These are phyloP conservation scores for Penicillium hordei DNA, from an alignment of 2,329 filamentous ascomycete genomes.

Conservation along the genomic window DNA sequence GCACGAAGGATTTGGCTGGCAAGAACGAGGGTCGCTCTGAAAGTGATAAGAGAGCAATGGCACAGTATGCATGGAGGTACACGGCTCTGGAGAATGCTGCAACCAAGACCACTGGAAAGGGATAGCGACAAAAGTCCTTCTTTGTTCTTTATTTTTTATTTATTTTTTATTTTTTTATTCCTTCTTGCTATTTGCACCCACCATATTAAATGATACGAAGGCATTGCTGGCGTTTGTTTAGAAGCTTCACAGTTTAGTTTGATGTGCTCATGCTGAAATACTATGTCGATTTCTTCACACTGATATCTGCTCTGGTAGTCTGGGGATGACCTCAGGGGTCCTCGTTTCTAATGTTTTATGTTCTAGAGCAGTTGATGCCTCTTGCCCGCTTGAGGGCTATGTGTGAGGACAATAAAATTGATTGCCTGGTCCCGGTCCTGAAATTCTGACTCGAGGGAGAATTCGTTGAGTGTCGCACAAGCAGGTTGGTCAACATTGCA, in stretches of 20 bases:
- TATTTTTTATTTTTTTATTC: not conserved
- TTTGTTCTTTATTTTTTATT: not conserved
- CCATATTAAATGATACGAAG: conserved; percentile 7
- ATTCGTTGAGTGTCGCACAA: conserved; percentile 17
- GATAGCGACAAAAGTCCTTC: conserved; percentile 6
- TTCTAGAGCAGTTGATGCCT: no score
- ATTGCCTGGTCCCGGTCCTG: not conserved
- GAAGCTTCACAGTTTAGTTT: conserved; percentile 11
- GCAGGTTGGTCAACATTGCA: conserved; percentile 20
- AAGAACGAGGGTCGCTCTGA: conserved; percentile 33
- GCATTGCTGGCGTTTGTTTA: conserved; percentile 33
- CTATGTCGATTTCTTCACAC: not conserved
- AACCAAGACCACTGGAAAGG: conserved; percentile 24
- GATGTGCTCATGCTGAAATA: not conserved
- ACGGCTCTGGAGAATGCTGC: conserved; percentile 35
- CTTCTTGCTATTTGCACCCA: not conserved
- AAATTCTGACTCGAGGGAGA: conserved; percentile 9
- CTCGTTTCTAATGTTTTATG: not conserved
- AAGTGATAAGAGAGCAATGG: conserved; percentile 33
- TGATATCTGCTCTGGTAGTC: not conserved
- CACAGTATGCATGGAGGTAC: conserved; percentile 39
- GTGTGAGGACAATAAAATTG: not conserved
- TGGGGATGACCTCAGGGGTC: no score
- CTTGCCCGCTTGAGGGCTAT: not conserved
- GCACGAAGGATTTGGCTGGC: conserved; percentile 35